Percentiles rank a stretch among this genome's conserved stretches.
phyloP scores from a whole-genome alignment of 352 stramenopile genomes.

The Blastocystis sp. region DNA sequence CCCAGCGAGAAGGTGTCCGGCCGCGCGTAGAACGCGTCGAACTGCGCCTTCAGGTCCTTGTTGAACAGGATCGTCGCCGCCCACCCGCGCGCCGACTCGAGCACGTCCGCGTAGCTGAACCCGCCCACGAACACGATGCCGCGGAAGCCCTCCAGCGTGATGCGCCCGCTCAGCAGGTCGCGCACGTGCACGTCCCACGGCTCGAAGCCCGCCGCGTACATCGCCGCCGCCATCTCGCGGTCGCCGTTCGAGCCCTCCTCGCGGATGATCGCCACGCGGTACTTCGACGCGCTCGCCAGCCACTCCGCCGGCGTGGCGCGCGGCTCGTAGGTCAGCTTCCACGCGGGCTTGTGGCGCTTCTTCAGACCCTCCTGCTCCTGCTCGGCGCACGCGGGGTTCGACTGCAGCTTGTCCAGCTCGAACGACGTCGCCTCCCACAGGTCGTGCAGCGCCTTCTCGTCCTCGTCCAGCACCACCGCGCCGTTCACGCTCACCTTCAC shows the following conservation, averaged over 20 bases:
- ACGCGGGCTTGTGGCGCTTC: conserved; percentile 79
- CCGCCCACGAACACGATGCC: conserved; percentile 96
- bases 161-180: conserved; percentile 86
- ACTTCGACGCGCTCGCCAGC: conserved; percentile 75
- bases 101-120: conserved; percentile 96
- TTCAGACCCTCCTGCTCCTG: conserved; percentile 89
- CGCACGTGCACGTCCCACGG: conserved; percentile 94
- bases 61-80: conserved; percentile 95
- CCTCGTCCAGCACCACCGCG: conserved; percentile 77
- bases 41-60: conserved; percentile 88
- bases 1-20: conserved; percentile 97
- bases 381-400: conserved; percentile 89
- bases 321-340: conserved; percentile 73
- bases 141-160: conserved; percentile 89
- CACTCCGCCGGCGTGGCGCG: conserved; percentile 80
- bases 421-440: conserved; percentile 97
- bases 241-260: conserved; percentile 98
- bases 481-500: conserved; percentile 86
- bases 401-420: conserved; percentile 92
- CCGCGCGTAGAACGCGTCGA: conserved; percentile 89
- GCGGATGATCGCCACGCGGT: conserved; percentile 90
- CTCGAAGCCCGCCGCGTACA: conserved; percentile 94
- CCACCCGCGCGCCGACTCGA: conserved; percentile 97
- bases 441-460: conserved; percentile 84
- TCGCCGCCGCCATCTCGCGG: conserved; percentile 94